Evolutionary conservation across 139 green algal species (phyloP).

Genomic region (Auxenochlorella protothecoides): DNA sequence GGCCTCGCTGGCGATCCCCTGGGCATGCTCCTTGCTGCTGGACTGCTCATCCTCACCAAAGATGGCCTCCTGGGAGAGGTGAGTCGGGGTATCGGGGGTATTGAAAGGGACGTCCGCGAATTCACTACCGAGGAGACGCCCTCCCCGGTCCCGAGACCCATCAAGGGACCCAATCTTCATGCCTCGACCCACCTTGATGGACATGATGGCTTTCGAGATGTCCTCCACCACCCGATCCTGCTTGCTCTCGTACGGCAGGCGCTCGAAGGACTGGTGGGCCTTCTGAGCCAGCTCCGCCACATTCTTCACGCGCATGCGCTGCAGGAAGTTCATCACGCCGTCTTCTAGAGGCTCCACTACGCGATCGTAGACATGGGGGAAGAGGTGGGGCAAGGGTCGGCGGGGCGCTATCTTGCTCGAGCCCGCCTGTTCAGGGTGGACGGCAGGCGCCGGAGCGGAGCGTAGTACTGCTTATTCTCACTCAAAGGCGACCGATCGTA

Average conservation of each 20-base stretch:
- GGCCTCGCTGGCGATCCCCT: slow-evolving; percentile 43
- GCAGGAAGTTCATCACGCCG: slow-evolving; percentile 1
- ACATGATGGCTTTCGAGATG: slow-evolving; percentile 32
- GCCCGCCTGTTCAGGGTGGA: no score
- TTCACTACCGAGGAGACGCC: no score
- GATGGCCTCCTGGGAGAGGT: slow-evolving; percentile 27
- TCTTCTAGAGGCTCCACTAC: no score
- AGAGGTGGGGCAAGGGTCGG: no score
- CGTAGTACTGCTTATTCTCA: no score
- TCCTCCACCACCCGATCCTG: slow-evolving; percentile 29
- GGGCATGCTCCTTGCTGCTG: slow-evolving; percentile 46
- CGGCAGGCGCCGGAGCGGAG: no score
- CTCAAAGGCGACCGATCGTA: no score
- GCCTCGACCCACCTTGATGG: slow-evolving; percentile 39
- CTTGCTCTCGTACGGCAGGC: slow-evolving; percentile 24
- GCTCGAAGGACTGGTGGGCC: slow-evolving; percentile 22
- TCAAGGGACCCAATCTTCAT: no score
- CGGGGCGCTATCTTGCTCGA: no score
- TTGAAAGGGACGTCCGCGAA: no score
- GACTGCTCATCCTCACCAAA: slow-evolving; percentile 62
- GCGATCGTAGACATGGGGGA: no score
- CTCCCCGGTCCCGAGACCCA: no score
- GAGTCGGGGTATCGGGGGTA: background rate
- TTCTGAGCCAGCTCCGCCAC: slow-evolving; percentile 21
- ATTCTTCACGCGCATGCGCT: slow-evolving; percentile 8